Percentiles rank a stretch among this genome's conserved stretches.
These are phyloP conservation scores for Daldinia grandis DNA, from an alignment of 495 filamentous ascomycete species.

Conservation along the genomic window DNA sequence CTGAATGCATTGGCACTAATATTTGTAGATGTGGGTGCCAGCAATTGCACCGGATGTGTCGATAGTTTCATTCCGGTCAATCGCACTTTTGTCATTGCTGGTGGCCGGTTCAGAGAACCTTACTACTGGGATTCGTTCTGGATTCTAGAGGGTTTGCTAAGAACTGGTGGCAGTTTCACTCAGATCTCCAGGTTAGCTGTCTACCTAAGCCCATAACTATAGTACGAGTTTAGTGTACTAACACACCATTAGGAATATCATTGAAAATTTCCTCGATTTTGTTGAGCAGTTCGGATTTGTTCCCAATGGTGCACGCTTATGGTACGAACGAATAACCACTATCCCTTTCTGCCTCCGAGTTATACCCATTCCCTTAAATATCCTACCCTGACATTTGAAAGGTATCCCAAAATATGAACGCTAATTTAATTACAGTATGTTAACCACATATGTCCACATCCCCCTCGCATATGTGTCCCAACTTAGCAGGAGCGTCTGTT, in stretches of 20 bases:
- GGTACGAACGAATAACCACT: slow-evolving; percentile 17
- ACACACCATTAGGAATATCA: slow-evolving; percentile 50
- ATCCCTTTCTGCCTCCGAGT: neutral
- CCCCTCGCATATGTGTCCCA: neutral
- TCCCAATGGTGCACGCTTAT: slow-evolving; percentile 59
- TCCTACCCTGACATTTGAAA: neutral
- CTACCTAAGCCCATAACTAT: neutral
- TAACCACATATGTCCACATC: neutral
- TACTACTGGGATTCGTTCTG: slow-evolving; percentile 65
- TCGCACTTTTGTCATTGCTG: slow-evolving; percentile 61
- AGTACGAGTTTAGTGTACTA: neutral
- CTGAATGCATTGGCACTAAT: slow-evolving; percentile 1
- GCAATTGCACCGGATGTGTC: slow-evolving; percentile 54
- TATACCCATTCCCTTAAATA: neutral
- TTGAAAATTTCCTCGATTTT: slow-evolving; percentile 62
- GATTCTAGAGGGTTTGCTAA: slow-evolving; percentile 60
- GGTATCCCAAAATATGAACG: neutral
- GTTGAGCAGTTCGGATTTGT: slow-evolving; percentile 61
- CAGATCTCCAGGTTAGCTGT: slow-evolving; percentile 50
- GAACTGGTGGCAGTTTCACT: slow-evolving; percentile 58
- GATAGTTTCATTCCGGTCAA: slow-evolving; percentile 62
- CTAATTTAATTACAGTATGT: slow-evolving; percentile 31
- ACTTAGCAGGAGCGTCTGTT: neutral
- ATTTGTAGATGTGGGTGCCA: slow-evolving; percentile 45
- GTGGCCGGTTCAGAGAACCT: slow-evolving; percentile 60